These are phyloP conservation scores for Aspergillus avenaceus DNA, from an alignment of 495 filamentous ascomycete genomes.

Conservation along the genomic window DNA sequence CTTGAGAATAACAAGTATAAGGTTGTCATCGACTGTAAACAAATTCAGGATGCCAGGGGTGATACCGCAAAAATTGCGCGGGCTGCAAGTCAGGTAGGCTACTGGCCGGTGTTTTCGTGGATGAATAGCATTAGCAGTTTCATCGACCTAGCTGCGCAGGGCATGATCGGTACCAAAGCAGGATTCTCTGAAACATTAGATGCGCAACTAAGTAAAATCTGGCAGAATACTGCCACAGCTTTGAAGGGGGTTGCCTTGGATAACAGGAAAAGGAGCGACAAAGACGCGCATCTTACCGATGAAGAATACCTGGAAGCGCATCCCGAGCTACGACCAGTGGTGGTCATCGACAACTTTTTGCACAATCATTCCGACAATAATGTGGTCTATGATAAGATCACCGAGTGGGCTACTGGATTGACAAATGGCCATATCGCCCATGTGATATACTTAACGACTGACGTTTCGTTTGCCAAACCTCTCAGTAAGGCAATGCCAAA, in stretches of 20 bases:
- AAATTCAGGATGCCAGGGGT: conserved; percentile 85
- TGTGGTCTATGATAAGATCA: conserved; percentile 83
- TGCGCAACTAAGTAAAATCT: conserved; percentile 85
- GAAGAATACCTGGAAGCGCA: conserved; percentile 92
- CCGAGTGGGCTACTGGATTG: conserved; percentile 87
- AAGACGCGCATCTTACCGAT: conserved; percentile 67
- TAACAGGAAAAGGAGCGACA: conserved; percentile 62
- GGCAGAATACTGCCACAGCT: conserved; percentile 78
- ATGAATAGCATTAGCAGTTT: conserved; percentile 91
- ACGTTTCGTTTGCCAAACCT: conserved; percentile 83
- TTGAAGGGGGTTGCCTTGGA: conserved; percentile 72
- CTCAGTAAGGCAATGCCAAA: conserved; percentile 85
- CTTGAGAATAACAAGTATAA: conserved; percentile 73
- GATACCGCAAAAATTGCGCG: conserved; percentile 83
- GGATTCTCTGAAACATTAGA: conserved; percentile 95
- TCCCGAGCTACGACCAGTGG: conserved; percentile 76
- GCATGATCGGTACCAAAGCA: conserved; percentile 89
- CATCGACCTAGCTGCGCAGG: conserved; percentile 86
- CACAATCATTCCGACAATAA: conserved; percentile 69
- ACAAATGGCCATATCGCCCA: conserved; percentile 89
- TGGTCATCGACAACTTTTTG: conserved; percentile 93
- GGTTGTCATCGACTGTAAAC: conserved; percentile 90
- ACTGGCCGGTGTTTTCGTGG: conserved; percentile 92
- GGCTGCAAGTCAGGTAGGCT: conserved; percentile 81
- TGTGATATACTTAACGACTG: conserved; percentile 94